Conservation (phyloP, 169 alveolate species). For the Plasmodium relictum region DNA sequence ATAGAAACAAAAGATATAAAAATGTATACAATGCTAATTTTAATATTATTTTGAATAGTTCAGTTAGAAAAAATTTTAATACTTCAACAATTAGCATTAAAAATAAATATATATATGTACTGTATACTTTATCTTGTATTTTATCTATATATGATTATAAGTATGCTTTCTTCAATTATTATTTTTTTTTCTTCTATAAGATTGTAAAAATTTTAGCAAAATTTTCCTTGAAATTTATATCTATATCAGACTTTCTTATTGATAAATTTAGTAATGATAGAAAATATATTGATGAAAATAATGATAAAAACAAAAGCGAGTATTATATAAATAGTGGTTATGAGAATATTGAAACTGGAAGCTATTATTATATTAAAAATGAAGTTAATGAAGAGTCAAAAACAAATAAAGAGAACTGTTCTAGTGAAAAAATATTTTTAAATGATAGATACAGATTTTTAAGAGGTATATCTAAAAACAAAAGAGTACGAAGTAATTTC, state of each 20-base stretch:
- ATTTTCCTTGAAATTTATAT: slow-evolving; percentile 12
- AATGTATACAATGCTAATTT: slow-evolving; percentile 32
- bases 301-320: background rate
- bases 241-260: slow-evolving; percentile 8
- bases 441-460: background rate
- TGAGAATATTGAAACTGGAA: background rate
- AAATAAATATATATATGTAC: slow-evolving; percentile 50
- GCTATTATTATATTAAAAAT: background rate
- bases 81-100: slow-evolving; percentile 31
- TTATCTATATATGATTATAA: slow-evolving; percentile 48
- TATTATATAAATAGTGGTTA: background rate
- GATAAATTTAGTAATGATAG: background rate
- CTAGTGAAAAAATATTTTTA: background rate
- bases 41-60: slow-evolving; percentile 16
- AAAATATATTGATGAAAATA: background rate
- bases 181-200: slow-evolving; percentile 51
- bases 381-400: background rate
- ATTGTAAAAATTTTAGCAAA: slow-evolving; percentile 40
- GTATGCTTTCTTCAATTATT: slow-evolving; percentile 64
- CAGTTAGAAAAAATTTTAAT: background rate
- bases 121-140: slow-evolving; percentile 47
- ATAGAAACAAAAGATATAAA: slow-evolving; percentile 43
- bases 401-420: background rate
- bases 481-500: too few relatives aligned
- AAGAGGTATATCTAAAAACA: too few relatives aligned